Evolutionary conservation across 1,139 yeast genomes (phyloP), one percentile per base, ranked within the genome.

Genomic region (Magnusiomyces magnusii): DNA sequence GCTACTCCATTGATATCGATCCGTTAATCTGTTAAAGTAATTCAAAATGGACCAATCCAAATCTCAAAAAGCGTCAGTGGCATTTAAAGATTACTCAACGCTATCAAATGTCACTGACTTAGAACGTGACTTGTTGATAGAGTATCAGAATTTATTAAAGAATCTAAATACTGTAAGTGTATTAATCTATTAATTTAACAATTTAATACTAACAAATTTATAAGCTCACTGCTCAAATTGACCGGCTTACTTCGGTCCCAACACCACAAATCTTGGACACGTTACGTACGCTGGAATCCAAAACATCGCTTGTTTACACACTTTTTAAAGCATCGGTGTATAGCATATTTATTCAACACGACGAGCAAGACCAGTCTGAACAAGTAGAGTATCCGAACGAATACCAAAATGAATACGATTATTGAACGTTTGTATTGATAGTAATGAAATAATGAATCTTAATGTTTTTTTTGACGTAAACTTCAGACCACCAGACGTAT

Each of bases 261-360:
- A 69, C 73, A 2, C 67, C 74, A 47, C 75, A 75, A 54, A 71
- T 82, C 52, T 70, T 80, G 42, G 81, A 78, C 47, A 79, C 79
- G 58, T 68, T 82, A 63, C 74, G 85, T 36, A 75, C 74, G 34
- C 71, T 83, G 61, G 87, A 83, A 67, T 76, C 80, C 66, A 81
- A 82, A 62, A 73, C 81, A 36, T 83, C 84, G 0, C 71, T 82
- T 60, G 83, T 83, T n/a, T 80, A 80, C 62, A 83, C 86, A 2
- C 73, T 81, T 53, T 79, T 83, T 69, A 80, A 80, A 62, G 82
- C 85, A 1, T 82, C 86, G 0, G 85, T 83, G 3, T 82, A 82
- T 67, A 77, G 81, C 54, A 73, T 81, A 57, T 78, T 79, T 62
- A 66, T 74, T 57, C 79, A 76, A 64, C 77, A 76, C 61, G 79